A percentile compares a stretch with the other conserved stretches of the same genome.
phyloP scores from a whole-genome alignment of 2,329 filamentous ascomycete species.

The Didymella glomerata region DNA sequence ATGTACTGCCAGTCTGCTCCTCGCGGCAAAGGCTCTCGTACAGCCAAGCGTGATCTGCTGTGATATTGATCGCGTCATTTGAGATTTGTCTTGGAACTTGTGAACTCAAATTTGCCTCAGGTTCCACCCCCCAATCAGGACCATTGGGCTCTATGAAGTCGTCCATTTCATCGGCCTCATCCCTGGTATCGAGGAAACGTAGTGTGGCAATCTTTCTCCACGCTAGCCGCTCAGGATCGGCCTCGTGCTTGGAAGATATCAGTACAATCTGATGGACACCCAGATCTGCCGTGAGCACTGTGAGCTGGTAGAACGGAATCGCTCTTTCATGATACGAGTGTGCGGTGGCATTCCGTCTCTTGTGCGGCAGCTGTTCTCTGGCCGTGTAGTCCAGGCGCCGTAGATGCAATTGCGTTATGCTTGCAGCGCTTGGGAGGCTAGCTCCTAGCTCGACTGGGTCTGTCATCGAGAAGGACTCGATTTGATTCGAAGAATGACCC shows the following conservation, averaged over 20 bases:
- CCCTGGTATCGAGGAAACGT: constrained; percentile 1
- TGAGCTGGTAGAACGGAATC: constrained; percentile 41
- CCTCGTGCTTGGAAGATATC: constrained; percentile 16
- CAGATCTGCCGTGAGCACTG: constrained; percentile 33
- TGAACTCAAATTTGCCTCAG: constrained; percentile 19
- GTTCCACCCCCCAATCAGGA: constrained; percentile 19
- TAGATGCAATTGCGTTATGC: constrained; percentile 31
- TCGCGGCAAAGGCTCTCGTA: constrained; percentile 27
- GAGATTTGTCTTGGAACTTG: constrained; percentile 16
- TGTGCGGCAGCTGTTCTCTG: neutral
- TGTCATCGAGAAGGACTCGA: constrained; percentile 28
- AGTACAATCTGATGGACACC: constrained; percentile 40
- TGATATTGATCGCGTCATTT: neutral
- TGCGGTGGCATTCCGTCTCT: constrained; percentile 16
- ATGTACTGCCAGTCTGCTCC: constrained; percentile 7
- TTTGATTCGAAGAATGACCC: constrained; percentile 15
- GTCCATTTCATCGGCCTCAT: constrained; percentile 28
- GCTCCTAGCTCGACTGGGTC: constrained; percentile 41
- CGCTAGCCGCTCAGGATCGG: constrained; percentile 6
- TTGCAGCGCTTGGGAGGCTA: constrained; percentile 13
- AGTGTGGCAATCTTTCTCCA: constrained; percentile 7
- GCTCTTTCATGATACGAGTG: constrained; percentile 27
- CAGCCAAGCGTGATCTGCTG: constrained; percentile 23
- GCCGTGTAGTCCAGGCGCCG: constrained; percentile 31
- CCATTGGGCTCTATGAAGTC: constrained; percentile 44